Percentiles rank a stretch among this genome's conserved stretches.
phyloP scores from a whole-genome alignment of 495 filamentous ascomycete species.

The Copromyces sp. region DNA sequence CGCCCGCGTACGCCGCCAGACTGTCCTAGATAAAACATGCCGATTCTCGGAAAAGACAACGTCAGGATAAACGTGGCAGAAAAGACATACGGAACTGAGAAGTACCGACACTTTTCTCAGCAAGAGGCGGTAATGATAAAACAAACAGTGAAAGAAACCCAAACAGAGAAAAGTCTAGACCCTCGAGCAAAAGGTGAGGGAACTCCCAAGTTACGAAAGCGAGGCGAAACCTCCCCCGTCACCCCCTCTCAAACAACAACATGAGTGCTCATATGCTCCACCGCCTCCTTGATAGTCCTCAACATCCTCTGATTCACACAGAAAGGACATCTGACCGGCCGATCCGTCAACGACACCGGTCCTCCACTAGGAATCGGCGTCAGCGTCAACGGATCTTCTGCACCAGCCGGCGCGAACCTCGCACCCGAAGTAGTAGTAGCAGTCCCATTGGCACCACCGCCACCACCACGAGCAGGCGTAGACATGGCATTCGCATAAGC shows the following conservation, averaged over 20 bases:
- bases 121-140: too few species aligned
- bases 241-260: conserved; percentile 33
- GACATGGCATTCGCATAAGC: conserved; percentile 21
- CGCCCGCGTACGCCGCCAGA: neutral
- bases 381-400: conserved; percentile 31
- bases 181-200: too few species aligned
- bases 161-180: too few species aligned
- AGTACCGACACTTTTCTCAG: too few species aligned
- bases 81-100: too few species aligned
- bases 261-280: conserved; percentile 49
- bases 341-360: conserved; percentile 33
- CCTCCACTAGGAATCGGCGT: conserved; percentile 39
- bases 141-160: too few species aligned
- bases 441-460: neutral
- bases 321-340: conserved; percentile 44
- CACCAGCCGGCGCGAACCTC: conserved; percentile 4
- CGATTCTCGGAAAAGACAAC: neutral
- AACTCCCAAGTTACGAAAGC: too few species aligned
- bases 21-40: neutral
- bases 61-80: neutral
- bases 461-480: conserved; percentile 6
- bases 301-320: conserved; percentile 49
- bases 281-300: conserved; percentile 45
- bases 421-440: conserved; percentile 18
- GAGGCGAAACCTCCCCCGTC: too few species aligned